Base-by-base conservation (phyloP, 2,329 filamentous ascomycete species). In the Orbilia quercus region DNA sequence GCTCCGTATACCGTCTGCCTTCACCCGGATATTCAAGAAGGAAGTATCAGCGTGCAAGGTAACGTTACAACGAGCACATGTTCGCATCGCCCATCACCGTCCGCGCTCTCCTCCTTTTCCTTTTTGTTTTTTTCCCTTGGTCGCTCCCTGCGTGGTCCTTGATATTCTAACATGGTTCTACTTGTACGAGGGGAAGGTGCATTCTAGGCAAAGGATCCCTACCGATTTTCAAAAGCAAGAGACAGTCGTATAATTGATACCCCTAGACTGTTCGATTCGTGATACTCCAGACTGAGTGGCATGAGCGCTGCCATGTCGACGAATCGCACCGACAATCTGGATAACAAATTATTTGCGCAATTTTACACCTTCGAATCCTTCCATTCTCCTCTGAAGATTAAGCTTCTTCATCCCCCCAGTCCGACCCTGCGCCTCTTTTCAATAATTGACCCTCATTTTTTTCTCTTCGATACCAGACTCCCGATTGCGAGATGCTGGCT, bases 1-100 rank as follows among this genome's bases (percentile, higher is more conserved):
- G 69, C 51, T 51, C 48, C 60, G 54, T 59, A 73, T 66, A 62
- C 66, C 50, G 47, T 66, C 59, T 73, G 69, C 34, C 34, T 54
- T 73, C 69, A 66, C 69, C 69, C 69, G 69, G 69, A 73, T 73
- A 66, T 73, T 66, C 69, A 73, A n/a, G 60, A 73, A 73, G 60
- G 60, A 57, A 66, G 69, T 51, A 62, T 55, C 48, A 31, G 7
- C 45, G 60, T 66, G 69, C 54, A 60, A 73, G 69, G 69, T 73
- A 73, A 73, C 69, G 69, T 73, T 73, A 73, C 69, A 73, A 60
- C 60, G 48, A 66, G 50, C 69, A 73, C 69, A 73, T 73, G 69
- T 59, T 64, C 59, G 14, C 66, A 63, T 53, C 58, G 51, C 50
- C 50, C 22, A 11, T 44, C 22, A 23, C 20, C 22, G 25, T 25